Evolutionary conservation across 371 early-diverging fungal species (phyloP).

Genomic region (Rhizopus stolonifer): DNA sequence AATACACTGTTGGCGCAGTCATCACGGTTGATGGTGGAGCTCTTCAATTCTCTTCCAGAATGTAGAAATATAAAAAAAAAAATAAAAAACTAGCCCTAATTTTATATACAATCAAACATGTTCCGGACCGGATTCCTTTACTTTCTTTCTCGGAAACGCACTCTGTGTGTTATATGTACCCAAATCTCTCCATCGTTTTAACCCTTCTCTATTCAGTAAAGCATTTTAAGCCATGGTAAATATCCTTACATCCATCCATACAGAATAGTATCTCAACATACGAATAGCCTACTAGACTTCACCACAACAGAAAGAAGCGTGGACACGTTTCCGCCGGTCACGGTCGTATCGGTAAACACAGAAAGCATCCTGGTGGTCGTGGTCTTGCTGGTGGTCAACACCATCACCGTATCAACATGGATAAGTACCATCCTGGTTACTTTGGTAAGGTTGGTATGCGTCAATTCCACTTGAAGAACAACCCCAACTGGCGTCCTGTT

Average conservation of each 20-base stretch:
- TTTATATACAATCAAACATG: neutral
- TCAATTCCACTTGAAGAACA: conserved; percentile 96
- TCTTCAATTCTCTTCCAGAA: conserved; percentile 12
- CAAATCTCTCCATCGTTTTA: neutral
- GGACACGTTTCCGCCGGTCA: conserved; percentile 94
- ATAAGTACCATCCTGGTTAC: conserved; percentile 99
- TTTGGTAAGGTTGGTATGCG: conserved; percentile 99
- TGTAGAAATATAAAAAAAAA: neutral
- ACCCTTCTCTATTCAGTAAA: conserved; percentile 25
- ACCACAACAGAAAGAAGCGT: conserved; percentile 87
- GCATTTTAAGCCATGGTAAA: conserved; percentile 38
- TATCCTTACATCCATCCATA: conserved; percentile 4
- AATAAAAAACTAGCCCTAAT: neutral
- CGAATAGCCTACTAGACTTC: conserved; percentile 79
- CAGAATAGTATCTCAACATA: conserved; percentile 2
- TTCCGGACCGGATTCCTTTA: neutral
- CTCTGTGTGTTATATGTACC: neutral
- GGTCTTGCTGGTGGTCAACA: conserved; percentile 99
- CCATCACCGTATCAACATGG: conserved; percentile 99
- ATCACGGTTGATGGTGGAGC: conserved; percentile 84
- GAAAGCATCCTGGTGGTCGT: conserved; percentile 99
- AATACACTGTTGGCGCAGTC: conserved; percentile 77
- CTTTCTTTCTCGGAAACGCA: neutral
- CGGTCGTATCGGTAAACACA: conserved; percentile 98
- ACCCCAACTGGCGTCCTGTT: conserved; percentile 84